Evolutionary conservation across 2,329 filamentous ascomycete species (phyloP).

Genomic region (Fusarium napiforme): DNA sequence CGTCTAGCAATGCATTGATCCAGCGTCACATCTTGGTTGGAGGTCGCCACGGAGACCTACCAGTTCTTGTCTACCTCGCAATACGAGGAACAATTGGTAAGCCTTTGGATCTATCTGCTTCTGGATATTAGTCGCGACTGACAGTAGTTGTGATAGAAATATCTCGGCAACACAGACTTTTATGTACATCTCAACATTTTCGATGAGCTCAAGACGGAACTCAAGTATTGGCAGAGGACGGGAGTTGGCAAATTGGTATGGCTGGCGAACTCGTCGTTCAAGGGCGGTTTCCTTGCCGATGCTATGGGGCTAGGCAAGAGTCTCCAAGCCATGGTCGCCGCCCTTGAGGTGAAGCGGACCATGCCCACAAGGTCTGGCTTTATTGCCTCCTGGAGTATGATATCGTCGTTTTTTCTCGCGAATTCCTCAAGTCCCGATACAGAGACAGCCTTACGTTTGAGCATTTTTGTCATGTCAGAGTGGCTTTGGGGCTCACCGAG

Average conservation of each 20-base stretch:
- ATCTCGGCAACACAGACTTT: neutral
- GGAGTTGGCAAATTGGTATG: neutral
- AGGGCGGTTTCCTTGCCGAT: neutral
- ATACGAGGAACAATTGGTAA: neutral
- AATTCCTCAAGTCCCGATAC: neutral
- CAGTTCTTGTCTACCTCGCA: neutral
- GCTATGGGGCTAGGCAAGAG: neutral
- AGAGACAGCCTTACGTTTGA: neutral
- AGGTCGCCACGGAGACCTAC: neutral
- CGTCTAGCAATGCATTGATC: neutral
- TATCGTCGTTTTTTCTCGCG: neutral
- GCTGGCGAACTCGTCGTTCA: neutral
- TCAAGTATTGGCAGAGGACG: neutral
- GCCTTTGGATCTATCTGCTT: neutral
- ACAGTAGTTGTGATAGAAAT: too few relatives aligned
- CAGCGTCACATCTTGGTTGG: neutral
- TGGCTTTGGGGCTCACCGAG: too few relatives aligned
- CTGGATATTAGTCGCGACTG: neutral
- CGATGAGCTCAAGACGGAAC: neutral
- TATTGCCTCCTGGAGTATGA: neutral
- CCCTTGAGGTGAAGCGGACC: neutral
- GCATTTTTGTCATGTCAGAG: neutral
- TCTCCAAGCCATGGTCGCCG: neutral
- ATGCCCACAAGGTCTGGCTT: neutral
- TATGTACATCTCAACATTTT: neutral